These are phyloP conservation scores for Earliella scabrosa DNA, from an alignment of 1,284 basidiomycete species.

Conservation along the genomic window DNA sequence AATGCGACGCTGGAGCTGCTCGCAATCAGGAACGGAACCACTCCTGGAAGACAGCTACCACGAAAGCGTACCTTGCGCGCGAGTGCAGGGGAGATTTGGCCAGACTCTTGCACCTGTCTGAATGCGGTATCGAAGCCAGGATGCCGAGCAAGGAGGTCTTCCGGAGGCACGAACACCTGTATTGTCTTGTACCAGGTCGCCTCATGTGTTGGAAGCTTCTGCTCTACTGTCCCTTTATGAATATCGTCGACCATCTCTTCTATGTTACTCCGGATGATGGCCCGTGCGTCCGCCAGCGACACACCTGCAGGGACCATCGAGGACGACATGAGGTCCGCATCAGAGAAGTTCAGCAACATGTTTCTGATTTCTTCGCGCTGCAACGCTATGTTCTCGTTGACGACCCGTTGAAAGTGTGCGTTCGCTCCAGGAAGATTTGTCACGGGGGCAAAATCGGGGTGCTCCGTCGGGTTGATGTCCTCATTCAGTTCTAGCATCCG, in stretches of 20 bases:
- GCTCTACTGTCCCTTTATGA: background rate
- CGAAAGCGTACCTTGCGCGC: background rate
- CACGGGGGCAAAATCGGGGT: background rate
- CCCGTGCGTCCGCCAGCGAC: background rate
- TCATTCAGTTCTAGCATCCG: conserved; percentile 7
- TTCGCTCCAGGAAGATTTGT: background rate
- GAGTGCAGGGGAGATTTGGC: background rate
- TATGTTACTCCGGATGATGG: background rate
- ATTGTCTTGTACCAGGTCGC: conserved; percentile 5
- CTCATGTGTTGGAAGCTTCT: conserved; percentile 4
- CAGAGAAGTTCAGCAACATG: background rate
- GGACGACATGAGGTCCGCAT: conserved; percentile 5
- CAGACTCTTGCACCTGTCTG: background rate
- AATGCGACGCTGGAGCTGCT: conserved; percentile 4
- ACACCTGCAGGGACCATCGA: background rate
- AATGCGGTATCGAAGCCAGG: conserved; percentile 6
- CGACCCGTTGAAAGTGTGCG: background rate
- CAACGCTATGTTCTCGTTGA: background rate
- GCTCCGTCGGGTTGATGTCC: background rate
- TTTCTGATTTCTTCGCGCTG: conserved; percentile 5
- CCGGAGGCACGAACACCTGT: conserved; percentile 13
- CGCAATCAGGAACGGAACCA: background rate
- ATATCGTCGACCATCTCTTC: conserved; percentile 6
- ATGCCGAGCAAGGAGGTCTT: conserved; percentile 8
- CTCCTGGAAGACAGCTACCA: background rate